Base-by-base conservation (phyloP, 768 basidiomycete species). In the Cystofilobasidium macerans region DNA sequence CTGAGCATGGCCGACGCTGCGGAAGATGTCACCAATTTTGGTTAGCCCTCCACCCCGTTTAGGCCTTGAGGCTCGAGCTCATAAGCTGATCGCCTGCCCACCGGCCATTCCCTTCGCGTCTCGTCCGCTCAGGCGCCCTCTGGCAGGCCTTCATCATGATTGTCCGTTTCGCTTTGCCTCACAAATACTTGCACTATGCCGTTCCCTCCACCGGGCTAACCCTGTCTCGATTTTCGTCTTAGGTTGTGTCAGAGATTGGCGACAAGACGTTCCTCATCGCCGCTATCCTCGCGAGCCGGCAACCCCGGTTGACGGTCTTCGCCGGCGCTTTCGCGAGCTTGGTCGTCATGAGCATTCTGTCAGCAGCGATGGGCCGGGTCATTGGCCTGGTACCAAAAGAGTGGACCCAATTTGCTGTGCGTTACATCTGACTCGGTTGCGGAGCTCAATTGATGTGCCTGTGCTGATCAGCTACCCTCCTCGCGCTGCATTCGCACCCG, bases 291-390 rank as follows among this genome's bases (percentile, higher is more conserved):
- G 79, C 93, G 14, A 92, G 92, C 85, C 86, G 90, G 9, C 78
- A 89, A 85, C 73, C 87, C 83, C 72, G 91, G 26, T 70, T 86
- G 51, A 77, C 85, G 64, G 91, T 99, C 67, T 97, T 97, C 73
- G 80, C 73, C 26, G 95, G 93, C 36, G 93, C 95, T 1, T 86
- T 97, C 70, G 81, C 82, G 20, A 90, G 91, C 11, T 82, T 99
- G 53, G 80, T 87, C 62, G 77, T 95, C 75, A 99, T 99, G 95
- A 92, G 89, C 57, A 79, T 93, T 47, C 84, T 98, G 59, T 92
- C 89, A 18, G 91, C 94, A 14, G 86, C 84, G n/a, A 82, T 98
- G 80, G 95, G 95, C 0, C 86, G 90, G 73, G 78, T 98, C 54
- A 82, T 99, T 0, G 61, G 62, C 1, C 61, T 68, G 28, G 67